A percentile compares a stretch with the other conserved stretches of the same genome.
These are phyloP conservation scores for Exophiala viscosa DNA, from an alignment of 2,329 filamentous ascomycete species.

Conservation along the genomic window DNA sequence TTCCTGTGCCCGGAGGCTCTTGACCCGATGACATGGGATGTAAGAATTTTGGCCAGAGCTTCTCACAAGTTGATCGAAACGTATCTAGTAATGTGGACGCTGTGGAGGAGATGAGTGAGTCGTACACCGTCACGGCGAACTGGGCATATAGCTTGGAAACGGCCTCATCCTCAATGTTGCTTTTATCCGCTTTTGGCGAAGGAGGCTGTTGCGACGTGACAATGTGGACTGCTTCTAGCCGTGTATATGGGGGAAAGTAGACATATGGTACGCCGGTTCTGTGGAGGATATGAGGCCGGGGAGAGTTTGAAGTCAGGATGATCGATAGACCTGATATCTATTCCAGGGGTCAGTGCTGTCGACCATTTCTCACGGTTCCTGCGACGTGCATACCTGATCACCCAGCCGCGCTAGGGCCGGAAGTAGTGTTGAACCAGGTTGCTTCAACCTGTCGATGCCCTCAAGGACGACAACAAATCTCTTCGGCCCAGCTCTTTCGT, in stretches of 20 bases:
- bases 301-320: constrained; percentile 71
- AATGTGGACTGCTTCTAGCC: constrained; percentile 74
- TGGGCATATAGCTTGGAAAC: constrained; percentile 51
- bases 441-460: constrained; percentile 77
- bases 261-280: constrained; percentile 69
- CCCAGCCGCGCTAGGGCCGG: constrained; percentile 77
- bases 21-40: constrained; percentile 72
- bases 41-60: constrained; percentile 82
- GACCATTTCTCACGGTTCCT: constrained; percentile 10
- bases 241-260: constrained; percentile 79
- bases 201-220: constrained; percentile 50
- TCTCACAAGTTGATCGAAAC: constrained; percentile 65
- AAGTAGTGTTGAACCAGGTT: constrained; percentile 72
- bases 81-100: constrained; percentile 68
- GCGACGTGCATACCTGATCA: constrained; percentile 45
- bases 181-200: constrained; percentile 15
- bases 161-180: constrained; percentile 8
- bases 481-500: constrained; percentile 31
- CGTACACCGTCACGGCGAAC: constrained; percentile 81
- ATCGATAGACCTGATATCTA: constrained; percentile 76
- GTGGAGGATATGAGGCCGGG: constrained; percentile 66
- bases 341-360: constrained; percentile 1
- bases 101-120: constrained; percentile 76
- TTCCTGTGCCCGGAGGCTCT: constrained; percentile 33
- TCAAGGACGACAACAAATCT: constrained; percentile 79